phyloP scores from a whole-genome alignment of 2,329 filamentous ascomycete species.

The Phyllosticta citribraziliensis region DNA sequence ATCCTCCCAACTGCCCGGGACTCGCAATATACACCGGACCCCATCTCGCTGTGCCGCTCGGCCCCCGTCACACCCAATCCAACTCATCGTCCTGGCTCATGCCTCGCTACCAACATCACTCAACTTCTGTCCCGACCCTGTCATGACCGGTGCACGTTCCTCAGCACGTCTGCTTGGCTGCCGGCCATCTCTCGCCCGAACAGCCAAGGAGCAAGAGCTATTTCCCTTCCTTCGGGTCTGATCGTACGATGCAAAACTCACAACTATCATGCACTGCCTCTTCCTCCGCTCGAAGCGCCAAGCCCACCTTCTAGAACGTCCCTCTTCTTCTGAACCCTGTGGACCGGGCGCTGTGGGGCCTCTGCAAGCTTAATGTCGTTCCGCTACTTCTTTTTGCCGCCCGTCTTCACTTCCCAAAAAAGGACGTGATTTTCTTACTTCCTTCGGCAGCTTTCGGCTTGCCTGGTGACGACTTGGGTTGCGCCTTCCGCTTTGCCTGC shows the following conservation, averaged over 20 bases:
- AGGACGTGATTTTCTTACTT: conserved; percentile 49
- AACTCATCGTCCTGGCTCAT: not conserved
- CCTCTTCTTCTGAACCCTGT: not conserved
- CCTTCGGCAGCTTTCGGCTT: conserved; percentile 31
- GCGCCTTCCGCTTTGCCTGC: conserved; percentile 13
- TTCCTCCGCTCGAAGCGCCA: not conserved
- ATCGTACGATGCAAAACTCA: not conserved
- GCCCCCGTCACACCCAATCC: not conserved
- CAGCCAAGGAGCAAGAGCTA: not conserved
- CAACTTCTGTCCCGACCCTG: not conserved
- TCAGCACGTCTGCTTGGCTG: not conserved
- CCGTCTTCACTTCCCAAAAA: conserved; percentile 39
- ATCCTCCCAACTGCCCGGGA: not conserved
- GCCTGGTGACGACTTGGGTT: conserved; percentile 16
- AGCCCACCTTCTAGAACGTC: not conserved
- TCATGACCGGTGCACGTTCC: not conserved
- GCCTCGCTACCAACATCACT: not conserved
- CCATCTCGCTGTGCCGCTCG: not conserved
- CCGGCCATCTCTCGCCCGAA: not conserved
- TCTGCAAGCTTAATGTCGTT: conserved; percentile 1
- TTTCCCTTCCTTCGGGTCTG: not conserved
- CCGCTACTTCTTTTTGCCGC: conserved; percentile 4
- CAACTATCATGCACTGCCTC: not conserved
- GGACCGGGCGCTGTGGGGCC: not conserved
- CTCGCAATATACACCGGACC: not conserved